Evolutionary conservation across 2,329 filamentous ascomycete species (phyloP), one percentile per base, ranked within the genome.

Genomic region (Fusarium coffeatum): DNA sequence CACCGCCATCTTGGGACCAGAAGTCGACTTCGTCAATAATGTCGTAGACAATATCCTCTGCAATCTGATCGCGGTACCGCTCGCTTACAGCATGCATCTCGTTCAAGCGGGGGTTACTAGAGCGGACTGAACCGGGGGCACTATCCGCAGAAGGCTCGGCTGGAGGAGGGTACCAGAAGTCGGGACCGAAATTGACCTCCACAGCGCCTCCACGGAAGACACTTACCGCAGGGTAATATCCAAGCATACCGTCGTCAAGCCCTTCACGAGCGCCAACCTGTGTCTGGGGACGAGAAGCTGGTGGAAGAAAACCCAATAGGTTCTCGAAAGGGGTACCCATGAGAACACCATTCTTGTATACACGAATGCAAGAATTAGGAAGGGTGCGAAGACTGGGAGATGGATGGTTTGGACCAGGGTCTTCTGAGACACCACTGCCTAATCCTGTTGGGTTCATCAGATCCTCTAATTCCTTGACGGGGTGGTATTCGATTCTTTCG

Each of bases 21-120:
- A 93, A 96, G 82, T 97, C 94, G 50, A 97, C 92, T 81, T 99
- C 96, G 76, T 99, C 96, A 32, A 98, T 86, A 55, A 99, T 87
- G 79, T 99, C 96, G 78, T 94, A 97, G 30, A 97, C 87, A 25
- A 98, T 85, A 76, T 99, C 96, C 81, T 99, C 96, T 16, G 92
- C 94, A 66, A 99, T 94, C 82, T 98, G 95, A 78, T 99, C 94
- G 63, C 90, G 89, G 80, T 94, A 98, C 32, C 96, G 88, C 66
- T 97, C 92, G 10, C 89, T 87, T 23, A 97, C 83, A 1, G 92
- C 84, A 34, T 88, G 86, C 2, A 90, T 72, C 55, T 73, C 77
- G n/a, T 76, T 75, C 27, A 76, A 58, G 4, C 53, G 69, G 13
- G 66, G 60, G n/a, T 70, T 72, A 22, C 59, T 54, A 45, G 69